Percentiles rank a stretch among this genome's conserved stretches.
Evolutionary conservation across 2,329 filamentous ascomycete genomes (phyloP).

Genomic region (Alternaria atra): DNA sequence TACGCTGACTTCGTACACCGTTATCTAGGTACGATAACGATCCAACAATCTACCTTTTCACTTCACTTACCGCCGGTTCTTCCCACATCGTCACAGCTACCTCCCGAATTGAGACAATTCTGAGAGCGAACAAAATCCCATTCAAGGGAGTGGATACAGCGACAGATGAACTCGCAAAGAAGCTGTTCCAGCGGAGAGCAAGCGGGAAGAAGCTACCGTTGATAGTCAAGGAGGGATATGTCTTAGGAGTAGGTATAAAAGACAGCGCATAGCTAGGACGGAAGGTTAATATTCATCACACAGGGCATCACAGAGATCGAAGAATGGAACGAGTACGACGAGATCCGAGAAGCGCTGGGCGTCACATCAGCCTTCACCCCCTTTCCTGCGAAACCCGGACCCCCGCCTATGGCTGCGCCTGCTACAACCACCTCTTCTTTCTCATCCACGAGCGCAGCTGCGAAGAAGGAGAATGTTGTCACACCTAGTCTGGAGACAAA

Average conservation of each 20-base stretch:
- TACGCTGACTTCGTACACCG: neutral
- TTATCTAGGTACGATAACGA: slow-evolving; percentile 40
- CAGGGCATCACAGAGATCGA: slow-evolving; percentile 94
- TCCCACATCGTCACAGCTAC: slow-evolving; percentile 97
- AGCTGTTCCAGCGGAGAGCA: slow-evolving; percentile 85
- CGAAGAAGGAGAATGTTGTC: slow-evolving; percentile 38
- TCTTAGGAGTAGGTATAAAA: slow-evolving; percentile 76
- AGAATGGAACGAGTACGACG: slow-evolving; percentile 99
- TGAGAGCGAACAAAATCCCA: slow-evolving; percentile 91
- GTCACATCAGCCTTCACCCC: slow-evolving; percentile 42
- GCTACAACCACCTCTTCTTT: slow-evolving; percentile 10
- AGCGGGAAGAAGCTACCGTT: slow-evolving; percentile 90
- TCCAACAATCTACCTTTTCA: slow-evolving; percentile 84
- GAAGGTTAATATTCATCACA: slow-evolving; percentile 7
- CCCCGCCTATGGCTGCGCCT: slow-evolving; percentile 13
- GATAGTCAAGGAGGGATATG: slow-evolving; percentile 84
- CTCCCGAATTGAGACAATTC: slow-evolving; percentile 92
- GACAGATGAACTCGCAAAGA: slow-evolving; percentile 86
- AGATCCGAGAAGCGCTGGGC: slow-evolving; percentile 86
- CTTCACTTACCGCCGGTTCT: slow-evolving; percentile 92
- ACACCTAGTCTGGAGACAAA: slow-evolving; percentile 39
- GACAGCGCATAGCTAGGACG: neutral
- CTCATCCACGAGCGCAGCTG: slow-evolving; percentile 18
- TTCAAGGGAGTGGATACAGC: slow-evolving; percentile 93
- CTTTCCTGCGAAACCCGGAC: slow-evolving; percentile 41